Evolutionary conservation across 257 asterid genomes (phyloP).

Genomic region (Thymus quinquecostatus): DNA sequence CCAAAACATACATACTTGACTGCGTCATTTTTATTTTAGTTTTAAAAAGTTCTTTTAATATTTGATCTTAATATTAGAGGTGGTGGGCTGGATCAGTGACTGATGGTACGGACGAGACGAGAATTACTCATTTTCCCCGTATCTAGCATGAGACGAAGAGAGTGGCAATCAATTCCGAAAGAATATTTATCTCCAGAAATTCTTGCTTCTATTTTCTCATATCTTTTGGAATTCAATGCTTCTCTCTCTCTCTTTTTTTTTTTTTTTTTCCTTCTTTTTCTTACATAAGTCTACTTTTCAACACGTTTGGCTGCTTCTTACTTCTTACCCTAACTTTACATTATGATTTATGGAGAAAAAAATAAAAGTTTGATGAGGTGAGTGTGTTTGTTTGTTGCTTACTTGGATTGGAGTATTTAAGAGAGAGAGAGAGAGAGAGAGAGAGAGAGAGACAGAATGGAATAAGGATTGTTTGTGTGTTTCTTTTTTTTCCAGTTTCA

Average conservation of each 20-base stretch:
- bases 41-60: no score
- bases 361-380: slow-evolving; percentile 14
- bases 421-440: slow-evolving; percentile 28
- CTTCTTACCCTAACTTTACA: not conserved
- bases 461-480: slow-evolving; percentile 24
- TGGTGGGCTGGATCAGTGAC: no score
- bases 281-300: slow-evolving; percentile 30
- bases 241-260: no score
- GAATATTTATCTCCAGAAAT: slow-evolving; percentile 51
- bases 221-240: no score
- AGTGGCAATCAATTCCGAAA: not conserved
- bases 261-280: slow-evolving; percentile 10
- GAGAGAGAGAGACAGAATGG: slow-evolving; percentile 24
- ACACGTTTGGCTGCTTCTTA: slow-evolving; percentile 33
- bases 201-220: slow-evolving; percentile 41
- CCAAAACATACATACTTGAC: no score
- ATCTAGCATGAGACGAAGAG: no score
- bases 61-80: no score
- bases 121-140: no score
- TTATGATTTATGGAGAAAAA: not conserved
- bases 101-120: no score
- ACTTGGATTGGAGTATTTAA: not conserved
- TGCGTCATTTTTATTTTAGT: no score
- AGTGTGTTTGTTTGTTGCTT: not conserved
- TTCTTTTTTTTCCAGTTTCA: slow-evolving; percentile 38